Evolutionary conservation across 1,284 basidiomycete species (phyloP).

Genomic region (Papiliotrema terrestris): DNA sequence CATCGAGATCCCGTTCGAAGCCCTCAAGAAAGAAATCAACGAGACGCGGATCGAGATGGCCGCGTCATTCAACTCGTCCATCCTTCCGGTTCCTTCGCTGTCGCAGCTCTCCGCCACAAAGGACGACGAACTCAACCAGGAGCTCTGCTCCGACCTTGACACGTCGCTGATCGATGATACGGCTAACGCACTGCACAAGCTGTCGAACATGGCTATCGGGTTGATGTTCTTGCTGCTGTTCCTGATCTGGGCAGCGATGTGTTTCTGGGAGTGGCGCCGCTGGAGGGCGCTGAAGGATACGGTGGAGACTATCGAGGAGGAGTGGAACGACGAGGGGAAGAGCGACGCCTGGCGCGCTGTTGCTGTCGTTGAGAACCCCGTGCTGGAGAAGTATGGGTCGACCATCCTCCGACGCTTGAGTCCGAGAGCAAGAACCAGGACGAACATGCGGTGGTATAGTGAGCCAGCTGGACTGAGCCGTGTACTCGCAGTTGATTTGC

Average conservation of each 20-base stretch:
- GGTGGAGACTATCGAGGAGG: constrained; percentile 35
- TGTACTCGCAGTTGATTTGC: not conserved
- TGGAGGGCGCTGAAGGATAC: constrained; percentile 38
- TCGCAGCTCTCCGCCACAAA: constrained; percentile 21
- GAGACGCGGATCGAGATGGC: constrained; percentile 63
- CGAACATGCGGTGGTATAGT: constrained; percentile 48
- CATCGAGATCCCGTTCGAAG: constrained; percentile 79
- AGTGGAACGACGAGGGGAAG: constrained; percentile 23
- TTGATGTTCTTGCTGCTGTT: constrained; percentile 55
- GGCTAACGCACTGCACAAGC: constrained; percentile 66
- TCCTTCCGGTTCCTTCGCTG: constrained; percentile 64
- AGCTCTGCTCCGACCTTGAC: constrained; percentile 69
- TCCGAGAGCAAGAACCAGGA: constrained; percentile 20
- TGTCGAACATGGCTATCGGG: constrained; percentile 70
- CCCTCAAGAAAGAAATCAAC: constrained; percentile 81
- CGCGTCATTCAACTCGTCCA: constrained; percentile 63
- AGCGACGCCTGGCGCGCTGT: constrained; percentile 40
- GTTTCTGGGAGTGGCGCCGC: constrained; percentile 46
- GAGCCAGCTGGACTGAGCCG: constrained; percentile 13
- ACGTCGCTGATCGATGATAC: constrained; percentile 79
- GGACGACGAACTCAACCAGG: constrained; percentile 19
- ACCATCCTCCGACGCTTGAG: constrained; percentile 23
- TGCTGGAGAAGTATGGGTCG: constrained; percentile 38
- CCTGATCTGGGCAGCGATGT: constrained; percentile 39
- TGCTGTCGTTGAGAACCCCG: constrained; percentile 44